A percentile compares a stretch with the other conserved stretches of the same genome.
These are phyloP conservation scores for Sabuloglossum arenarium DNA, from an alignment of 495 filamentous ascomycete genomes.

Conservation along the genomic window DNA sequence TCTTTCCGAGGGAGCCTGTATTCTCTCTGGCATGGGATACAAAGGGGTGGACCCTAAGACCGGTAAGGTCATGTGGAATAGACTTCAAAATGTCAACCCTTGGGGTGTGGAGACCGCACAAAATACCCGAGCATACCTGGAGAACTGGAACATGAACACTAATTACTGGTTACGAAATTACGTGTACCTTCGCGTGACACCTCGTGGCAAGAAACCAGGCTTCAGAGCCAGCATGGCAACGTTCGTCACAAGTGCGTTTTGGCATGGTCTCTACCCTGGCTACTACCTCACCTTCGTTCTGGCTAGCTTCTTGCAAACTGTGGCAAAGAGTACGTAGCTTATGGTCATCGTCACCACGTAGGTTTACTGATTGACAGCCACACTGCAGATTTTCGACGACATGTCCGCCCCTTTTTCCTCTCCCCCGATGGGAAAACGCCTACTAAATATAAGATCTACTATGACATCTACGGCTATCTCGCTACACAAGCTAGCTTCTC, in stretches of 20 bases:
- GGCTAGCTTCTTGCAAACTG: conserved; percentile 75
- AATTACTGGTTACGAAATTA: conserved; percentile 95
- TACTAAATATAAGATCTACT: conserved; percentile 55
- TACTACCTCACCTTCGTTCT: conserved; percentile 87
- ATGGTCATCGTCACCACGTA: neutral
- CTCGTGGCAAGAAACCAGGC: conserved; percentile 86
- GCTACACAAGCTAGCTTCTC: conserved; percentile 66
- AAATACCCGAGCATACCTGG: conserved; percentile 74
- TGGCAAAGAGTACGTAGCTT: conserved; percentile 55
- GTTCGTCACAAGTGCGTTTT: conserved; percentile 82
- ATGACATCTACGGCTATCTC: conserved; percentile 64
- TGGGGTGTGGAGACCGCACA: conserved; percentile 70
- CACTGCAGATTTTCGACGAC: conserved; percentile 56
- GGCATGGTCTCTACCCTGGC: conserved; percentile 95
- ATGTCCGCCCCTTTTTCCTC: conserved; percentile 85
- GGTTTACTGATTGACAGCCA: neutral
- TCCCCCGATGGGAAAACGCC: conserved; percentile 44
- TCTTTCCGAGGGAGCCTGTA: conserved; percentile 84
- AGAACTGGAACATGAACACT: conserved; percentile 95
- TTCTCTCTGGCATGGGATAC: conserved; percentile 82
- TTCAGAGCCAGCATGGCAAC: conserved; percentile 90
- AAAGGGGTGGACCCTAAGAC: conserved; percentile 74
- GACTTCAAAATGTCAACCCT: conserved; percentile 71
- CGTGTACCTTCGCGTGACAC: conserved; percentile 85
- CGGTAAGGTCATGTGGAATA: conserved; percentile 70